Evolutionary conservation across 257 asterid genomes (phyloP).

Genomic region (Rubia yunnanensis): DNA sequence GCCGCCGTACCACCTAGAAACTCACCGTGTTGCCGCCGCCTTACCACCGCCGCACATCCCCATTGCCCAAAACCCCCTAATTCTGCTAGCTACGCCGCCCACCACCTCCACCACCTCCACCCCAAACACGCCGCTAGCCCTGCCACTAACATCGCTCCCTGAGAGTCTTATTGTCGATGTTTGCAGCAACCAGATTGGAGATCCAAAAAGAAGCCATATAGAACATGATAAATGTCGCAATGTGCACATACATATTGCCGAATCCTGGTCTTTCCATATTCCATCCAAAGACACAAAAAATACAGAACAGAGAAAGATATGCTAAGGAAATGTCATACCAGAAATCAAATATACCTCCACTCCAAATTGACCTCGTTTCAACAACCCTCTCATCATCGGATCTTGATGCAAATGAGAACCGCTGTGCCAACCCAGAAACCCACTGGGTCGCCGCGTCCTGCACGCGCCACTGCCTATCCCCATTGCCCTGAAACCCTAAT

Average conservation of each 20-base stretch:
- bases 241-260: constrained; percentile 92
- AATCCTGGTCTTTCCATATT: constrained; percentile 91
- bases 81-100: no score
- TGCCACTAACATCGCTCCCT: no score
- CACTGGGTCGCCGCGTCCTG: no score
- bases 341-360: constrained; percentile 76
- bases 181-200: constrained; percentile 73
- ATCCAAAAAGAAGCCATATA: constrained; percentile 90
- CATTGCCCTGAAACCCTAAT: no score
- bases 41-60: no score
- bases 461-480: no score
- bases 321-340: constrained; percentile 90
- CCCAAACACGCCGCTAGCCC: no score
- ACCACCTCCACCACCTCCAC: no score
- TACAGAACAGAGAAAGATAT: constrained; percentile 73
- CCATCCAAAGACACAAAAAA: constrained; percentile 93
- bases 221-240: constrained; percentile 73
- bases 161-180: constrained; percentile 54
- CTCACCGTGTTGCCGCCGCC: no score
- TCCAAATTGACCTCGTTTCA: constrained; percentile 61
- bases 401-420: constrained; percentile 49
- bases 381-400: constrained; percentile 32
- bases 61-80: no score
- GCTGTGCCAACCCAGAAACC: no score
- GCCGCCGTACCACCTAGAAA: no score